Evolutionary conservation across 257 asterid species (phyloP).

Genomic region (Paraleonurus japonicus): DNA sequence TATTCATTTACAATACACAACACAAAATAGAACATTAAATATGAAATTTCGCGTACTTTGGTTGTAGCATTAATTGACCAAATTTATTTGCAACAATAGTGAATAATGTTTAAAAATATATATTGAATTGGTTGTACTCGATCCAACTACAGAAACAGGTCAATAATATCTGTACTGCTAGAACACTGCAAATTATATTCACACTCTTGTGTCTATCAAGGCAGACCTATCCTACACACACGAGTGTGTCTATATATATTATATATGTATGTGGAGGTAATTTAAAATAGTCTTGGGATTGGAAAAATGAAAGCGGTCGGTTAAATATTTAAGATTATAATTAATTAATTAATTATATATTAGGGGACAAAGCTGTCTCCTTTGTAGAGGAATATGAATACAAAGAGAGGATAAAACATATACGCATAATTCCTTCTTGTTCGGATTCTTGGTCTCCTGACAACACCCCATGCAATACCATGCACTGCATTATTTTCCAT

Average conservation of each 20-base stretch:
- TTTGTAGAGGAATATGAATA: conserved; percentile 50
- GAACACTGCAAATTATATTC: not conserved
- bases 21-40: too few species aligned
- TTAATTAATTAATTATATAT: not conserved
- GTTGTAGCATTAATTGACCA: not conserved
- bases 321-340: not conserved
- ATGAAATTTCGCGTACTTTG: too few species aligned
- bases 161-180: not conserved
- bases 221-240: not conserved
- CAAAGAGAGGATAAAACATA: conserved; percentile 40
- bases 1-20: too few species aligned
- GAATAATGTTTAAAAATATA: too few species aligned
- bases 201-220: conserved; percentile 22
- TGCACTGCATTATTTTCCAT: conserved; percentile 24
- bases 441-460: conserved; percentile 42
- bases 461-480: conserved; percentile 28
- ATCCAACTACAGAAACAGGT: not conserved
- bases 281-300: conserved; percentile 34
- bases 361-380: conserved; percentile 57
- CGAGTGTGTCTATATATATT: not conserved
- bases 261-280: not conserved
- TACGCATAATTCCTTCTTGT: conserved; percentile 40
- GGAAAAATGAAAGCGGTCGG: conserved; percentile 25
- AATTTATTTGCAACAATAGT: not conserved
- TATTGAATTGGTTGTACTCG: too few species aligned